These are phyloP conservation scores for Sphaerulina musiva DNA, from an alignment of 2,329 filamentous ascomycete genomes.

Conservation along the genomic window DNA sequence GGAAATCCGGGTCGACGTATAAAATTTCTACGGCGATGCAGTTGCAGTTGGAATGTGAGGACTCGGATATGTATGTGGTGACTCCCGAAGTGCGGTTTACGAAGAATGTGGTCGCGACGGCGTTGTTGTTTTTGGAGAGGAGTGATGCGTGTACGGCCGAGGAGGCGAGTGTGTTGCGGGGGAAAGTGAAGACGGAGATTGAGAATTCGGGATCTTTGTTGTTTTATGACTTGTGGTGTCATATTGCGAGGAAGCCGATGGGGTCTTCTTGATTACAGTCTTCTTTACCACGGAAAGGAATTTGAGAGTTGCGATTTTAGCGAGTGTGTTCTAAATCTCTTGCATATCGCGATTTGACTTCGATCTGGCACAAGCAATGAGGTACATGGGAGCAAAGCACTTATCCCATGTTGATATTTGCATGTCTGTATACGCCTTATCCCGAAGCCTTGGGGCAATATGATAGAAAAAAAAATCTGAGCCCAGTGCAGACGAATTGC, in stretches of 20 bases:
- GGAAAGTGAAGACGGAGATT: constrained; percentile 14
- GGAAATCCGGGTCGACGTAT: constrained; percentile 16
- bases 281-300: neutral
- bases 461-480: too few species aligned
- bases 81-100: constrained; percentile 17
- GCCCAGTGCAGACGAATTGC: too few species aligned
- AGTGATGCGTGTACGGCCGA: constrained; percentile 2
- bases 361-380: neutral
- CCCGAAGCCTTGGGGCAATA: too few species aligned
- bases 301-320: too few species aligned
- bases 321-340: too few species aligned
- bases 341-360: neutral
- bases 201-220: constrained; percentile 10
- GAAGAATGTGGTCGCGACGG: constrained; percentile 9
- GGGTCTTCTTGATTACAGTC: neutral
- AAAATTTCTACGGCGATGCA: constrained; percentile 13
- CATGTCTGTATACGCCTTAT: too few species aligned
- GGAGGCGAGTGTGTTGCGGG: constrained; percentile 2
- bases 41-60: constrained; percentile 8
- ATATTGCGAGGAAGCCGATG: constrained; percentile 16
- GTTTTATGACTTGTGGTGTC: constrained; percentile 22
- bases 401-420: too few species aligned
- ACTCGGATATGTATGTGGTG: constrained; percentile 19
- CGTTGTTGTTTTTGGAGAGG: constrained; percentile 7
- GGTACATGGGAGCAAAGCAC: too few species aligned